Evolutionary conservation across 2,329 filamentous ascomycete genomes (phyloP), one percentile per base, ranked within the genome.

Genomic region (Fusarium dimerum): DNA sequence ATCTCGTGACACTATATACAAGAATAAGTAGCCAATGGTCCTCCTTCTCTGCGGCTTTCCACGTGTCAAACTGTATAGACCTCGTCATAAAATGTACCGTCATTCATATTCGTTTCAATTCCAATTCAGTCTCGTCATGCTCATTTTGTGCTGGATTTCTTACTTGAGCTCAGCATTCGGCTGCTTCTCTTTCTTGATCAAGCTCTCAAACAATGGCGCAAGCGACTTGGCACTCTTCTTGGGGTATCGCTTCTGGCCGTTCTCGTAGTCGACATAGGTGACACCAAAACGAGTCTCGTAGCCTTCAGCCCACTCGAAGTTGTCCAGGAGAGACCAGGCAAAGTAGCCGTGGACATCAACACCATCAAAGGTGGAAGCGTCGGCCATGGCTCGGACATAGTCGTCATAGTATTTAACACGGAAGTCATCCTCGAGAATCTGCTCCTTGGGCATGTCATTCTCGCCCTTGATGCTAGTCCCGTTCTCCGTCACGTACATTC

Each of bases 241-340:
- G 39, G 90, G 86, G 61, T 86, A 81, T 47, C 90, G 79, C 77
- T 87, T 89, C 78, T 95, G 91, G 20, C 84, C 86, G 60, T 90
- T 83, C 63, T 83, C 76, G 70, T 94, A 95, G 73, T 95, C 90
- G 47, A 95, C 90, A 68, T 81, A 94, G 7, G 87, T 90, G 51
- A 92, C 89, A 26, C 90, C 90, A 65, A 95, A 95, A 40, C 90
- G 82, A 41, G 90, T 94, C 75, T 90, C 86, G 67, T 93, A 96
- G 11, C 90, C 90, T 70, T 95, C 90, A n/a, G 90, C 89, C 89
- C 89, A 93, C 73, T 93, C 90, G 65, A 93, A 93, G 76, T 93
- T 93, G 73, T 95, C 91, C 81, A 96, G 83, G 59, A 96, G 79
- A 69, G 87, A 91, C 90, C 91, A 96, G 15, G 88, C 90, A 77